Base-by-base conservation (phyloP, 1,139 yeast genomes). In the Oligophagozyma castellii region DNA sequence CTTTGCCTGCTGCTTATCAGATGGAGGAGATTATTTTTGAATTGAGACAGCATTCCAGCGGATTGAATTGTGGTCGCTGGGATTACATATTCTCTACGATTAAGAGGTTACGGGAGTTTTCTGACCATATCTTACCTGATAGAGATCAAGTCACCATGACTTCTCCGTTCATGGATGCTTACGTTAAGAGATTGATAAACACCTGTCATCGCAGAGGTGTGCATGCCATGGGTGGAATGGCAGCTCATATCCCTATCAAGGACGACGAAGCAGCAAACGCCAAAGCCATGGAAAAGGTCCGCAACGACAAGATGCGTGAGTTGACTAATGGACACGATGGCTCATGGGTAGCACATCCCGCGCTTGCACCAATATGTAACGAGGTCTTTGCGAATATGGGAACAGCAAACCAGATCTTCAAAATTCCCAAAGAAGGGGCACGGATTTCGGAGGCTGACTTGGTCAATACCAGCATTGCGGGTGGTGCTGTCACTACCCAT, bases 271-370 rank as follows among this genome's bases (percentile, higher is more conserved):
- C 56, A 29, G 70, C 72, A 34, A 75, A 75, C 55, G 60, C 62
- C 31, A 58, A 59, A 33, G 83, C 81, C 5, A 62, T 75, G 65
- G 67, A 65, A 30, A 73, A 74, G 42, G 84, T 76, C 29, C 65
- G 68, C 38, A 67, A 63, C 46, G 86, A 76, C 50, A 76, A 76
- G 53, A 62, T 72, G 44, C 63, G 89, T 48, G 92, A 78, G 56
- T 75, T 76, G 28, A 56, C 62, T 27, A 75, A 77, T 35, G 89
- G 89, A 29, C 81, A 80, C 56, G 89, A 78, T 58, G 83, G 89
- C 27, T 75, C 86, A 37, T 78, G 92, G 92, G 79, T 78, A 51
- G 89, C 89, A 12, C 89, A 78, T 52, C 92, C 92, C 5, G 86
- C 83, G 19, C 63, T 78, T 50, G 80, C 78, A 23, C 69, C 76